A percentile compares a stretch with the other conserved stretches of the same genome.
phyloP scores from a whole-genome alignment of 495 filamentous ascomycete genomes.

The Aspergillus coremiiformis region DNA sequence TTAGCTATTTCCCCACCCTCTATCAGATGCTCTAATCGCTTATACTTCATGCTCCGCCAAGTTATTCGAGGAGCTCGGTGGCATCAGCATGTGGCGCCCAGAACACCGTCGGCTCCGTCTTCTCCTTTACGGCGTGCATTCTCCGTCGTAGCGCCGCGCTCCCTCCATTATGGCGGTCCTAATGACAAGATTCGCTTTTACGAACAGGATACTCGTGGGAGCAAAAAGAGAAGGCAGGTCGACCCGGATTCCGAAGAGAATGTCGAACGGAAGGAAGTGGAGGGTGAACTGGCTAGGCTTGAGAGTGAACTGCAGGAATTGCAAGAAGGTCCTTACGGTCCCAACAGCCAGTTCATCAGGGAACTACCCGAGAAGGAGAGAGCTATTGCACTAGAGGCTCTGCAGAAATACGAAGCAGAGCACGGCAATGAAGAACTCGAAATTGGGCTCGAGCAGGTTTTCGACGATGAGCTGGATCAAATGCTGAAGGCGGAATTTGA shows the following conservation, averaged over 20 bases:
- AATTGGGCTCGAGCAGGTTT: slow-evolving; percentile 30
- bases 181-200: slow-evolving; percentile 41
- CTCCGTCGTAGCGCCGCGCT: slow-evolving; percentile 29
- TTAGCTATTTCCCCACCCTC: slow-evolving; percentile 1
- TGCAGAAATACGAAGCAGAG: slow-evolving; percentile 36
- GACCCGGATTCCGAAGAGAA: slow-evolving; percentile 48
- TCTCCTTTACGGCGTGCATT: slow-evolving; percentile 24
- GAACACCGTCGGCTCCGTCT: slow-evolving; percentile 20
- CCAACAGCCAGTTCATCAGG: slow-evolving; percentile 37
- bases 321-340: slow-evolving; percentile 36
- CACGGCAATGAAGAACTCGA: slow-evolving; percentile 18
- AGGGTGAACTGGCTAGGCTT: slow-evolving; percentile 41
- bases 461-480: slow-evolving; percentile 40
- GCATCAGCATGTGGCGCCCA: slow-evolving; percentile 36
- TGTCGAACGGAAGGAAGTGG: slow-evolving; percentile 35
- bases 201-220: slow-evolving; percentile 31
- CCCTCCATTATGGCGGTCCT: slow-evolving; percentile 31
- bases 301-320: slow-evolving; percentile 48
- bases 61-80: slow-evolving; percentile 40
- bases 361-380: slow-evolving; percentile 35
- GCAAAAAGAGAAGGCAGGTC: slow-evolving; percentile 31
- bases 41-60: slow-evolving; percentile 43
- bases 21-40: slow-evolving; percentile 27
- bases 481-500: slow-evolving; percentile 39
- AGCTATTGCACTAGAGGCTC: slow-evolving; percentile 34